Percentiles rank a stretch among this genome's conserved stretches.
Evolutionary conservation across 768 basidiomycete genomes (phyloP).

Genomic region (Clavulina sp.): DNA sequence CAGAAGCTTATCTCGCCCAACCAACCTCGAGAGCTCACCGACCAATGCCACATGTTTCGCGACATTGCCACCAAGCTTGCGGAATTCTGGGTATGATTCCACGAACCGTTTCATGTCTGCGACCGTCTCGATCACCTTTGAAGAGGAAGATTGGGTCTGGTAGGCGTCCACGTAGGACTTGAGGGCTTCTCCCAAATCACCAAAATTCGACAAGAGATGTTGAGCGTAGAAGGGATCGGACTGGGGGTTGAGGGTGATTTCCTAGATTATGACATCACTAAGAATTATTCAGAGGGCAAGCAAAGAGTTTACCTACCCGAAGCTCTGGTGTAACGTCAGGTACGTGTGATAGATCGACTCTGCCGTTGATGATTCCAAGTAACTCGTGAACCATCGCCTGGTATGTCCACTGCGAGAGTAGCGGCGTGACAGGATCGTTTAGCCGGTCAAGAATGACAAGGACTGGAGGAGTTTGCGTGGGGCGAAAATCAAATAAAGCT

Average conservation of each 20-base stretch:
- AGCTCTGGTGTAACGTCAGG: conserved; percentile 79
- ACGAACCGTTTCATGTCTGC: conserved; percentile 94
- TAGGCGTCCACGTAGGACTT: conserved; percentile 91
- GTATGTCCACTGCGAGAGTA: conserved; percentile 97
- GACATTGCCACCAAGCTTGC: conserved; percentile 91
- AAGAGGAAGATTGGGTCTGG: conserved; percentile 56
- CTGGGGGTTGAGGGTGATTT: conserved; percentile 79
- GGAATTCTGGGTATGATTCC: conserved; percentile 96
- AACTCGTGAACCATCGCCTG: conserved; percentile 99
- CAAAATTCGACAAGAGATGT: conserved; percentile 84
- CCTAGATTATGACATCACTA: conserved; percentile 29
- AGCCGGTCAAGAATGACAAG: conserved; percentile 85
- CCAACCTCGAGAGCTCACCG: conserved; percentile 83
- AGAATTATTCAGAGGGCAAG: background rate
- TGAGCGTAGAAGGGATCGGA: conserved; percentile 90
- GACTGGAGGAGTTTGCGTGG: conserved; percentile 74
- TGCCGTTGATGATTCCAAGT: conserved; percentile 81
- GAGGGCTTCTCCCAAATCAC: conserved; percentile 82
- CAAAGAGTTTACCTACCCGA: conserved; percentile 30
- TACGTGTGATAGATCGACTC: conserved; percentile 68
- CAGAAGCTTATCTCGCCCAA: conserved; percentile 68
- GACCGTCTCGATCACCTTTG: conserved; percentile 80
- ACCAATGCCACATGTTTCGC: conserved; percentile 97
- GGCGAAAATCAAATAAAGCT: conserved; percentile 78
- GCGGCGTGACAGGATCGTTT: conserved; percentile 92